phyloP scores from a whole-genome alignment of 2,329 filamentous ascomycete genomes.

The Trichoderma lentiforme region DNA sequence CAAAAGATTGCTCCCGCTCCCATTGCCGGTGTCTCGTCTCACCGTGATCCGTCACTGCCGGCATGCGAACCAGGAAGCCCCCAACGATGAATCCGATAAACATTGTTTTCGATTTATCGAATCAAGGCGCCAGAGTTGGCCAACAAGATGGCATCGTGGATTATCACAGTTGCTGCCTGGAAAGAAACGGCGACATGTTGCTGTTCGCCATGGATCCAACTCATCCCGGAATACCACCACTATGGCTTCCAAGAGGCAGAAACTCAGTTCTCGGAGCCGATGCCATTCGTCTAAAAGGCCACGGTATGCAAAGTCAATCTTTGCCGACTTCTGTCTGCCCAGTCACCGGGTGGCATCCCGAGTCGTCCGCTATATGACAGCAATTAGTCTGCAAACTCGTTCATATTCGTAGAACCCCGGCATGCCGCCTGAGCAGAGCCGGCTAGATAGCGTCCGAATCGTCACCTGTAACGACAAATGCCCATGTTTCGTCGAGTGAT shows the following conservation, averaged over 20 bases:
- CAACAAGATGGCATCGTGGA: not conserved
- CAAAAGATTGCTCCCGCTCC: not conserved
- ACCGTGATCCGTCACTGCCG: constrained; percentile 6
- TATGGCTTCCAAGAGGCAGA: not conserved
- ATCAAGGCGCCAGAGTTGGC: not conserved
- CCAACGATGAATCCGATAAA: constrained; percentile 6
- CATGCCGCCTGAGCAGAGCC: not conserved
- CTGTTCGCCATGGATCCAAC: not conserved
- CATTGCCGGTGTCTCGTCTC: constrained; percentile 7
- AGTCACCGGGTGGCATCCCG: not conserved
- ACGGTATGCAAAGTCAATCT: not conserved
- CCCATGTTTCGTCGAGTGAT: not conserved
- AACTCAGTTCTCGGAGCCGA: not conserved
- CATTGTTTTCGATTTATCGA: constrained; percentile 14
- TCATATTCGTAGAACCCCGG: not conserved
- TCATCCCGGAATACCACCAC: not conserved
- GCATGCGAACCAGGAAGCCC: constrained; percentile 10
- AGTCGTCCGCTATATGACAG: not conserved
- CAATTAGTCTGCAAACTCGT: not conserved
- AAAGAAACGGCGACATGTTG: not conserved
- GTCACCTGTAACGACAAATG: not conserved
- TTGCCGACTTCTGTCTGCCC: not conserved
- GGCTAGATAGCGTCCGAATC: not conserved
- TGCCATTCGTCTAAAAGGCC: not conserved
- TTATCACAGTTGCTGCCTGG: not conserved